A percentile compares a stretch with the other conserved stretches of the same genome.
Conservation (phyloP, 2,329 filamentous ascomycete genomes). For the Fusarium mangiferae region DNA sequence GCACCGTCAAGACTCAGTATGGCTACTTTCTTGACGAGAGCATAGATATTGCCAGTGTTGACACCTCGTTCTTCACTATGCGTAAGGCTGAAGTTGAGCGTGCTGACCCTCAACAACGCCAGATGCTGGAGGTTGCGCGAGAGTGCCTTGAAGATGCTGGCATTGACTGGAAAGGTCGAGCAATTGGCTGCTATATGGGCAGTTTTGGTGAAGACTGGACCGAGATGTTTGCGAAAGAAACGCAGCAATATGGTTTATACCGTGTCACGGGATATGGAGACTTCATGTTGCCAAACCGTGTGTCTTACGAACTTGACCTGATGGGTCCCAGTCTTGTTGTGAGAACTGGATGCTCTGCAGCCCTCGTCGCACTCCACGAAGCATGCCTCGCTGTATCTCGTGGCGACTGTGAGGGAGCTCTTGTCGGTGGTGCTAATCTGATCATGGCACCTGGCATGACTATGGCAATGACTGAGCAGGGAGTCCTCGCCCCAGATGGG, state of each 20-base stretch:
- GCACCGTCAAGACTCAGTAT: neutral
- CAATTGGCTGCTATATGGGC: conserved; percentile 1
- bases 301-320: conserved; percentile 4
- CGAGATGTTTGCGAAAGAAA: conserved; percentile 2
- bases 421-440: conserved; percentile 7
- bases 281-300: conserved; percentile 1
- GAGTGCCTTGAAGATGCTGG: conserved; percentile 2
- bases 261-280: conserved; percentile 2
- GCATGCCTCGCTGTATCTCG: conserved; percentile 1
- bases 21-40: conserved; percentile 6
- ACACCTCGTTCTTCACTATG: conserved; percentile 1
- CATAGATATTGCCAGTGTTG: neutral
- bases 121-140: neutral
- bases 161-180: neutral
- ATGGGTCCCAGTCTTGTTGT: conserved; percentile 4
- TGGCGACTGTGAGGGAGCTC: conserved; percentile 1
- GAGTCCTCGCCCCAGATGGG: conserved; percentile 5
- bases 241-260: neutral
- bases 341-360: conserved; percentile 22
- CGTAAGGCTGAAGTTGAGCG: neutral
- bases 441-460: conserved; percentile 16
- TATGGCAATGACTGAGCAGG: neutral
- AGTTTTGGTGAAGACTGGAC: conserved; percentile 6
- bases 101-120: neutral
- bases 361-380: conserved; percentile 17